These are phyloP conservation scores for Nematocida parisii DNA, from an alignment of 371 early-diverging fungal genomes.

Conservation along the genomic window DNA sequence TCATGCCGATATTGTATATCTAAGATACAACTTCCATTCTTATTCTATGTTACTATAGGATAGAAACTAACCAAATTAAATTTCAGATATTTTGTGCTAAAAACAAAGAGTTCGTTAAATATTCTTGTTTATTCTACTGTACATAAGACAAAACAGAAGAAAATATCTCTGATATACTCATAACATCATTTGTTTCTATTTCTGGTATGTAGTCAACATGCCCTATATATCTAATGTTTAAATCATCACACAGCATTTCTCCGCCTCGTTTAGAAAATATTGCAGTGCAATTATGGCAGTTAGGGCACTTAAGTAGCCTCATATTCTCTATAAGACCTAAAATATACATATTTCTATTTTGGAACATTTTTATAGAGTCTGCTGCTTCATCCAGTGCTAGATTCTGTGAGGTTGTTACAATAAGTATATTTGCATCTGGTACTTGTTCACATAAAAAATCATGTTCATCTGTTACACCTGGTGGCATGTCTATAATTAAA, in stretches of 20 bases:
- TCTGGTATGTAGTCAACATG: constrained; percentile 44
- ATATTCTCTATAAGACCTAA: constrained; percentile 96
- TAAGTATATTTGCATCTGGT: constrained; percentile 72
- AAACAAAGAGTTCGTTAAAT: too few species aligned
- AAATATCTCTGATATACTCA: too few species aligned
- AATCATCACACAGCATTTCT: constrained; percentile 57
- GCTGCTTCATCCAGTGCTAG: constrained; percentile 87
- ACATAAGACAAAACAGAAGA: too few species aligned
- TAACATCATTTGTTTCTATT: background rate
- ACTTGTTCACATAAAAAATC: constrained; percentile 75
- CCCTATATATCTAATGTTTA: constrained; percentile 58
- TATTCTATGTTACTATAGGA: too few species aligned
- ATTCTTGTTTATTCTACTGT: too few species aligned
- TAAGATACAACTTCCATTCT: too few species aligned
- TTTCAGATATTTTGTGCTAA: too few species aligned
- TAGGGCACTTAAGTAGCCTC: constrained; percentile 89
- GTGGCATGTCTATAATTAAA: constrained; percentile 93
- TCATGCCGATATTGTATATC: too few species aligned
- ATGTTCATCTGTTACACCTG: constrained; percentile 97
- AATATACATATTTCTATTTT: constrained; percentile 80
- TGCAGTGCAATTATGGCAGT: constrained; percentile 71
- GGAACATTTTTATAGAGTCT: constrained; percentile 88
- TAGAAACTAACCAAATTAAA: too few species aligned
- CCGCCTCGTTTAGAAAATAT: constrained; percentile 67
- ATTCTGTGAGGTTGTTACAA: constrained; percentile 96